A percentile compares a stretch with the other conserved stretches of the same genome.
phyloP scores from a whole-genome alignment of 129 eudicot species.

The Ambrosia trifida region DNA sequence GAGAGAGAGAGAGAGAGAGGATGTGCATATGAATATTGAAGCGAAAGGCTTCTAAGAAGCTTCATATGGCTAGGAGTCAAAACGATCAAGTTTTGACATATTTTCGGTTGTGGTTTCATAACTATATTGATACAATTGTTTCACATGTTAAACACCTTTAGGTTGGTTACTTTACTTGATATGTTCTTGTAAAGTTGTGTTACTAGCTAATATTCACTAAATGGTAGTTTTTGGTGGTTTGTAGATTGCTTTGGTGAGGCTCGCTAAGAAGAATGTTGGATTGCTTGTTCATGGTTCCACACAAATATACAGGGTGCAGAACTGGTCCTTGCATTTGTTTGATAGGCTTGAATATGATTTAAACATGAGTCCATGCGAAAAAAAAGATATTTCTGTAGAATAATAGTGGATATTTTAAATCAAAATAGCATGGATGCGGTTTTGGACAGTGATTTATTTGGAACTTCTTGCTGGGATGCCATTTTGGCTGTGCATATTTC shows the following conservation, averaged over 20 bases:
- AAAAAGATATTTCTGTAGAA: background rate
- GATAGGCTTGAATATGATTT: conserved; percentile 56
- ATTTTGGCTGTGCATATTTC: conserved; percentile 86
- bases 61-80: conserved; percentile 83
- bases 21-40: conserved; percentile 91
- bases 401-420: conserved; percentile 26
- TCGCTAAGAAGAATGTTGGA: conserved; percentile 79
- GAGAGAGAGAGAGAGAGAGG: conserved; percentile 95
- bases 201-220: background rate
- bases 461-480: conserved; percentile 91
- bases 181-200: background rate
- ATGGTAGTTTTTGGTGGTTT: background rate
- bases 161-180: conserved; percentile 39
- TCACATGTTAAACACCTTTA: conserved; percentile 56
- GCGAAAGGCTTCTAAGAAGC: conserved; percentile 94
- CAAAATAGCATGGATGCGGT: conserved; percentile 93
- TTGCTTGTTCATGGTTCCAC: conserved; percentile 93
- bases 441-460: conserved; percentile 92
- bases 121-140: conserved; percentile 59
- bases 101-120: conserved; percentile 88
- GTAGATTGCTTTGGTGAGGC: conserved; percentile 66
- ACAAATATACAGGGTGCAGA: conserved; percentile 94
- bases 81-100: conserved; percentile 89
- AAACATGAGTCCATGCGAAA: background rate
- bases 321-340: conserved; percentile 88